Base-by-base conservation (phyloP, 2,329 filamentous ascomycete genomes). In the Venturia aucupariae region DNA sequence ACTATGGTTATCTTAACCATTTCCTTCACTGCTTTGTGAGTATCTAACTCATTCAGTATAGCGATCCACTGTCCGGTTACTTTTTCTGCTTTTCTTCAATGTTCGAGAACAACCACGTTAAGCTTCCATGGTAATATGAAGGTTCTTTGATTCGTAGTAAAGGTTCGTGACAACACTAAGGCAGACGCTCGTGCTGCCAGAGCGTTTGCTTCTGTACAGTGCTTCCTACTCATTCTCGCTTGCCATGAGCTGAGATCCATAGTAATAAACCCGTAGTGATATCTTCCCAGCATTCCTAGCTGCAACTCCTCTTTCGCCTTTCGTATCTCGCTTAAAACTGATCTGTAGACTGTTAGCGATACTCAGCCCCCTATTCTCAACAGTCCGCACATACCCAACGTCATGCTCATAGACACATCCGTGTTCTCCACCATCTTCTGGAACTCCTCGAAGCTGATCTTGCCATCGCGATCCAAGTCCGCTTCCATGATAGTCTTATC, bases 401-500 rank as follows among this genome's bases (percentile, higher is more conserved):
- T 87, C 85, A 87, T 86, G 75, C 84, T 87, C 81, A 86, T 82
- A 66, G 81, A 83, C 59, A 87, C 81, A 75, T 88, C 86, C 32
- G 93, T 97, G 75, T 89, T 96, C 83, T 97, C 93, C 62, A 99
- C 94, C 93, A 99, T 65, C 80, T 94, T 91, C 67, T 87, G 93
- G 75, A 99, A 99, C 82, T 99, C 94, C 78, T 97, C 92, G 72
- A 99, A 99, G 81, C 91, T 96, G 76, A 99, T 97, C 83, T 95
- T 96, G 72, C 94, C 94, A 76, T 99, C 94, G 67, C 87, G 87
- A 78, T 99, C 94, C 70, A 92, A 83, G 77, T 99, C 94, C 60
- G 94, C 94, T 81, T 99, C 94, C 94, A 97, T 97, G 76, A 99
- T 97, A 66, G 94, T 99, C 86, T 99, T 99, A 81, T 99, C 94